Evolutionary conservation across 441 rosid species (phyloP).

Genomic region (Flueggea neowawraea): DNA sequence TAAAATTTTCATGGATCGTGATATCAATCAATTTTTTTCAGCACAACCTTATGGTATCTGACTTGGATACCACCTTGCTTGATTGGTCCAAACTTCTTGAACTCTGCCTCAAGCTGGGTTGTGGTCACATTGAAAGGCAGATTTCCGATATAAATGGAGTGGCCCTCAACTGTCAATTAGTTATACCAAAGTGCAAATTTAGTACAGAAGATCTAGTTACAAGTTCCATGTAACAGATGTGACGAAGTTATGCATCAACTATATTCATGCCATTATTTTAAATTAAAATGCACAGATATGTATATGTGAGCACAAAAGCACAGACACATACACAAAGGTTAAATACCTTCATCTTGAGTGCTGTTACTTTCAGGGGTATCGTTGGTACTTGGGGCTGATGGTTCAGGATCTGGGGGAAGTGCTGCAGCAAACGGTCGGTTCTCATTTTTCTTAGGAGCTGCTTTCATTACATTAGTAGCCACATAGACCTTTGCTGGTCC

Average conservation of each 20-base stretch:
- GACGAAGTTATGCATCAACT: background rate
- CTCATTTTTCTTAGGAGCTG: slow-evolving; percentile 29
- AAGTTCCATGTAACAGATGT: background rate
- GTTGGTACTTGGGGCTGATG: slow-evolving; percentile 23
- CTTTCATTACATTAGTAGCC: slow-evolving; percentile 30
- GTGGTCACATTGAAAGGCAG: slow-evolving; percentile 41
- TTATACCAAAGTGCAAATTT: slow-evolving; percentile 8
- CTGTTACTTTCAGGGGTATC: slow-evolving; percentile 28
- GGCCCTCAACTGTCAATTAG: slow-evolving; percentile 41
- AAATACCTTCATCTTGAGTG: slow-evolving; percentile 44
- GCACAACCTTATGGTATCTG: slow-evolving; percentile 45
- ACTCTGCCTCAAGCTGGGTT: slow-evolving; percentile 45
- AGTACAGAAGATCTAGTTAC: background rate
- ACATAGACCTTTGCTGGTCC: slow-evolving; percentile 37
- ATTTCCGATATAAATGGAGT: slow-evolving; percentile 55
- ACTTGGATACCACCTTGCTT: slow-evolving; percentile 57
- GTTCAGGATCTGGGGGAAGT: slow-evolving; percentile 30
- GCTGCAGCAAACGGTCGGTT: slow-evolving; percentile 17
- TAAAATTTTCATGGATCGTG: background rate
- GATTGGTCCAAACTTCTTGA: slow-evolving; percentile 64
- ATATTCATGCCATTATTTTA: background rate
- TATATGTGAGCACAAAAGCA: background rate
- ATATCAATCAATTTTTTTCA: slow-evolving; percentile 4
- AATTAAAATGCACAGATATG: background rate
- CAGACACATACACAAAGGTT: background rate